Evolutionary conservation across 352 stramenopile species (phyloP), one percentile per base, ranked within the genome.

Genomic region (Phytophthora hibernalis): DNA sequence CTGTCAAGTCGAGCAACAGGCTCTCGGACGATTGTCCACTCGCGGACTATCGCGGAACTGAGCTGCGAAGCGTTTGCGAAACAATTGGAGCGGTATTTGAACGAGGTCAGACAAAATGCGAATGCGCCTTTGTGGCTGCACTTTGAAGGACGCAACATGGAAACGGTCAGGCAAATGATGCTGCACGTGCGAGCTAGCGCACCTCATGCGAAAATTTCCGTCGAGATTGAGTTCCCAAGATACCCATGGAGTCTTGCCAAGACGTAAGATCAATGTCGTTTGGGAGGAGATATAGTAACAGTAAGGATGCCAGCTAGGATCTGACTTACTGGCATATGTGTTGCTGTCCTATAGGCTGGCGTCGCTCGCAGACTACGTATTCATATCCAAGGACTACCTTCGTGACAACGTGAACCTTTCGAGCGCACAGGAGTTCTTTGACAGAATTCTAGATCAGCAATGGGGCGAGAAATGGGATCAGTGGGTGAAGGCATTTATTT

Each of bases 331-430:
- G 37, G 9, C 38, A 49, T 30, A 11, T 54, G n/a, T 28, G 10
- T 54, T 38, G 21, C 38, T 42, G n/a, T 11, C 58, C 9, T 59
- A 18, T 47, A 93, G 85, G 45, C 31, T 93, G 22, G 68, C 75
- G 28, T 67, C 65, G 12, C 28, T 77, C 1, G 74, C 60, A 21
- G 68, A 91, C 47, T 79, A 80, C 43, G 82, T 79, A 12, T 93
- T 92, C 61, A 67, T 88, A 37, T 93, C 85, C 5, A 93, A 92
- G 49, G 83, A 92, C 52, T 92, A 92, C 49, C 62, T 93, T 26
- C 76, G 74, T 31, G 70, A 89, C 45, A 90, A 87, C 24, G 70
- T 92, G 15, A 21, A 31, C 6, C 68, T 89, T 18, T 26, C 40
- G 18, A 72, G 61, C 8, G 85, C 85, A 0, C n/a, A 52, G 1